A percentile compares a stretch with the other conserved stretches of the same genome.
Conservation (phyloP, 352 stramenopile genomes). For the Phytophthora podocarpi region DNA sequence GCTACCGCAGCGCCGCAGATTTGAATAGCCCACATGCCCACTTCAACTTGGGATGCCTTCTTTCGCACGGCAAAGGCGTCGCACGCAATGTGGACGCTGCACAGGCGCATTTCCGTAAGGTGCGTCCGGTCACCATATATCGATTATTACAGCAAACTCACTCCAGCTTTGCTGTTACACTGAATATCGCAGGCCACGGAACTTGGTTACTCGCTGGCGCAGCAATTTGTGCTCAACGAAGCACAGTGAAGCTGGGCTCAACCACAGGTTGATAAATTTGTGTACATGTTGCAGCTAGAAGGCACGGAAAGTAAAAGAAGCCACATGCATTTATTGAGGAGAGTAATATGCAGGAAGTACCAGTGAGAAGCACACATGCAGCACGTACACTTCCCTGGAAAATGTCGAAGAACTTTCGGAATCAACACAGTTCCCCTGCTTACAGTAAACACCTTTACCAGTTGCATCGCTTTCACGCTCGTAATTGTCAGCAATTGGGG, state of each 20-base stretch:
- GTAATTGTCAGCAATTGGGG: constrained; percentile 8
- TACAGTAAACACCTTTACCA: constrained; percentile 2
- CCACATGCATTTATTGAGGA: constrained; percentile 46
- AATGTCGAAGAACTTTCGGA: constrained; percentile 7
- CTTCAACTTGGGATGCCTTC: constrained; percentile 80
- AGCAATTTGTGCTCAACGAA: constrained; percentile 50
- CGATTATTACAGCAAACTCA: not conserved
- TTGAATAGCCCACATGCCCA: constrained; percentile 61
- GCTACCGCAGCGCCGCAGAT: constrained; percentile 57
- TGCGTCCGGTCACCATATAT: constrained; percentile 13
- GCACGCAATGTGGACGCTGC: constrained; percentile 57
- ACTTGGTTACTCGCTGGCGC: constrained; percentile 64
- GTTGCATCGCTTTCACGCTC: constrained; percentile 14
- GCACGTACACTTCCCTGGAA: constrained; percentile 29
- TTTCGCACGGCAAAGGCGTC: constrained; percentile 69
- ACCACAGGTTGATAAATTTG: constrained; percentile 1
- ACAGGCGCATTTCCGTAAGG: constrained; percentile 65
- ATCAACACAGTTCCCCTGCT: not conserved
- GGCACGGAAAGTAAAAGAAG: constrained; percentile 28
- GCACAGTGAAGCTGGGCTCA: constrained; percentile 5
- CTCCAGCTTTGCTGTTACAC: not conserved
- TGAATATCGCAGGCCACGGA: constrained; percentile 39
- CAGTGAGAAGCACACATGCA: constrained; percentile 31
- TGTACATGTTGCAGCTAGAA: constrained; percentile 12
- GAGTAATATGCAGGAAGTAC: constrained; percentile 26